Evolutionary conservation across 106 monocot species (phyloP), one percentile per base, ranked within the genome.

Genomic region (Acanthochlamys bracteata): DNA sequence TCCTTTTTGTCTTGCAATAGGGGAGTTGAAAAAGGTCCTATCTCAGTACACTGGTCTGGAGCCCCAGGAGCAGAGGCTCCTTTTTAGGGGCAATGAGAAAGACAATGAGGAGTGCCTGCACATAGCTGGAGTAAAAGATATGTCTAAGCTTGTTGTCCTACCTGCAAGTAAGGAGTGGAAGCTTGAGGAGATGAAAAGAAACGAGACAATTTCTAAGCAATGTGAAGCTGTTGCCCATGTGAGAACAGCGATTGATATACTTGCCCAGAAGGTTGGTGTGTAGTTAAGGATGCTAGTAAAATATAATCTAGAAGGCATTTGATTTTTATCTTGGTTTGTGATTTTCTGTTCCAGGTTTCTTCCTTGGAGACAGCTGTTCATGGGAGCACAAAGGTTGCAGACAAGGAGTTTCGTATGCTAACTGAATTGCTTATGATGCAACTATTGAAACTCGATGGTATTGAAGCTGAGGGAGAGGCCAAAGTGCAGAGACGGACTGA

Each of bases 61-160:
- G 59, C 91, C 96, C 46, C 67, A 82, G 55, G 82, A 88, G 11
- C 96, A 96, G 66, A 80, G 80, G 63, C 63, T 96, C n/a, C 58
- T 96, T 42, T 96, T 91, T 54, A 79, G 91, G 62, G 96, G 96
- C 64, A 96, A 91, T 55, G 85, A 85, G 72, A 91, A 81, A 65
- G 83, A 77, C 14, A 70, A 96, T 64, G 77, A 73, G 15, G 96
- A 91, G 53, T 67, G 15, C 66, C 65, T 96, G 65, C 87, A 84
- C 59, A 83, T 77, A 61, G 82, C 74, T 2, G 96, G 96, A 39
- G 69, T 96, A 43, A 96, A 85, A 68, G 78, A 84, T 78, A 74
- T 69, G 76, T 75, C 96, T 0, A 96, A 83, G 72, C 27, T 96
- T 60, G 57, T 91, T 16, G 81, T 96, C 42, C 59, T 91, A 76